Evolutionary conservation across 2,329 filamentous ascomycete species (phyloP).

Genomic region (Didymella pomorum): DNA sequence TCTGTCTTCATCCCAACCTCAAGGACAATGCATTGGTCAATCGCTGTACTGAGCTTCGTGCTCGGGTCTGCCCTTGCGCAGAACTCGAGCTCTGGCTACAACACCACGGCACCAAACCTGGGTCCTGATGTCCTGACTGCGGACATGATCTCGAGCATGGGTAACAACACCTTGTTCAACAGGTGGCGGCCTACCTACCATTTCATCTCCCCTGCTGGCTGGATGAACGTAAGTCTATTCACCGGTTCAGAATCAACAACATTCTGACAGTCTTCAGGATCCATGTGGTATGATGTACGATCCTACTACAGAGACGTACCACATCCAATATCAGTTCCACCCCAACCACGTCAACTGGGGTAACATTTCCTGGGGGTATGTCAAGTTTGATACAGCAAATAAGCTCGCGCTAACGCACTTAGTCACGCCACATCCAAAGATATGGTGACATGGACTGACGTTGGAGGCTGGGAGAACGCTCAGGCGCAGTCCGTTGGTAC

Average conservation of each 20-base stretch:
- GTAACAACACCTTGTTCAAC: constrained; percentile 60
- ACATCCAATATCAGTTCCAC: constrained; percentile 63
- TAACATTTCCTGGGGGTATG: constrained; percentile 53
- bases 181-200: constrained; percentile 58
- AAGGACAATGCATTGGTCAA: constrained; percentile 34
- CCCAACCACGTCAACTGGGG: constrained; percentile 59
- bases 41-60: constrained; percentile 36
- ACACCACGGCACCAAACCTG: constrained; percentile 13
- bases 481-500: constrained; percentile 52
- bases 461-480: constrained; percentile 57
- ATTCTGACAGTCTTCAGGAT: constrained; percentile 46
- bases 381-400: neutral
- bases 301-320: constrained; percentile 57
- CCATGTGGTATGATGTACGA: constrained; percentile 62
- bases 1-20: constrained; percentile 4
- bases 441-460: constrained; percentile 56
- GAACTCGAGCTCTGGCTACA: constrained; percentile 14
- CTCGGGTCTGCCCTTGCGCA: constrained; percentile 37
- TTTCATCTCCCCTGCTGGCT: constrained; percentile 58
- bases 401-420: constrained; percentile 50
- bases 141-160: constrained; percentile 41
- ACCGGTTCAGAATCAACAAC: neutral
- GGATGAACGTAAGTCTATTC: constrained; percentile 53
- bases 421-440: constrained; percentile 63
- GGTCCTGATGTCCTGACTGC: constrained; percentile 40